Base-by-base conservation (phyloP, 352 stramenopile genomes). In the Phytophthora quininea region DNA sequence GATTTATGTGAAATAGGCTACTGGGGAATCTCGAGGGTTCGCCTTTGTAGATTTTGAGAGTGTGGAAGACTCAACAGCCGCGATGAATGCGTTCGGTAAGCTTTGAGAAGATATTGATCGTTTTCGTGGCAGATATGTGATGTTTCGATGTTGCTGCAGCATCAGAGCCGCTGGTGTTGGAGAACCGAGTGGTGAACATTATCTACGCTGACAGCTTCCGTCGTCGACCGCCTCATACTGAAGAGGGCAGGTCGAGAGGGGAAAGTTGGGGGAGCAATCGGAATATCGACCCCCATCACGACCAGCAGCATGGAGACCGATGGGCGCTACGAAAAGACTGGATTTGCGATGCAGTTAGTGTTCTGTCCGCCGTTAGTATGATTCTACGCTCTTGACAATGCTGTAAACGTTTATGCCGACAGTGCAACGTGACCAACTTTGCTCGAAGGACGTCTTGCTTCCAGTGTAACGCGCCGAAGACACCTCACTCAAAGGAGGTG, bases 371-470 rank as follows among this genome's bases (percentile, higher is more conserved):
- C 29, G 3, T 29, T n/a, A 29, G 29, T 29, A 29, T 47, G 37
- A 8, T 14, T 43, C 7, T 14, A 38, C 27, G 43, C 43, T 48
- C 54, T 46, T 24, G 31, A 37, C 49, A 37, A n/a, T 59, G 54
- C 10, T 57, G 10, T 24, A 24, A 24, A 24, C 19, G 19, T 24
- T 24, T 24, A 24, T 24, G 0, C 19, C 48, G 32, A 15, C 40
- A 96, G 88, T 96, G 88, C 58, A 70, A 89, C 42, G 71, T 76
- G n/a, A 82, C 76, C 11, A 96, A 94, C 58, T 96, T 94, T 63
- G 79, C 77, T 12, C 69, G 83, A 15, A 73, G 88, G 29, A 69
- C 69, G 3, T 69, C 54, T 37, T 96, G 88, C 51, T 93, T 93
- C 67, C 90, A 92, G 65, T 96, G 88, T 63, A 78, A 82, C 9